Evolutionary conservation across 768 basidiomycete genomes (phyloP), one percentile per base, ranked within the genome.

Genomic region (Solioccasus polychromus): DNA sequence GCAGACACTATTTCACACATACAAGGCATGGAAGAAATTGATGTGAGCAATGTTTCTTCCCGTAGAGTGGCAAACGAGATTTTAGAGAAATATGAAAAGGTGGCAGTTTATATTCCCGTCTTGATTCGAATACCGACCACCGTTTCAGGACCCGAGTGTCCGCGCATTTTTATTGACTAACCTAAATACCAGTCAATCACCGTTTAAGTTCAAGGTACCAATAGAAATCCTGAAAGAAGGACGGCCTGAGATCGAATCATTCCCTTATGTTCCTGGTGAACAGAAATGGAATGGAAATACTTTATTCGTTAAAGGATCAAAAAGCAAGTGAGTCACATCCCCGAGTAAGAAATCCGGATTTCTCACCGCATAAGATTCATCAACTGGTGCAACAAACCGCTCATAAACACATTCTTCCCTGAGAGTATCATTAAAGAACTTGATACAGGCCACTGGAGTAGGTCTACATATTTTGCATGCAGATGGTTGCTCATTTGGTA

Each of bases 161-260:
- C 82, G 89, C 22, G 83, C 89, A 39, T 96, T 93, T 69, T 73
- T 96, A 18, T 70, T 95, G 26, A 94, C 93, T 11, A 96, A 96
- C 66, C 71, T 92, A 18, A 61, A 77, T 17, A 58, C 46, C 25
- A 52, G 67, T 35, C 48, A 58, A 44, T 63, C 69, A 6, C 53
- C 60, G 3, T 66, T 83, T n/a, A 74, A 72, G 44, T 94, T 94
- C 64, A 78, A 80, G 11, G 71, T 95, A 24, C 91, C 93, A 0
- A 63, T 94, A 10, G 70, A 78, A 11, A 79, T 85, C 40, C 68
- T 95, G 18, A 70, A 71, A 3, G 68, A 74, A 6, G 72, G 80
- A 0, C 76, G 93, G n/a, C 59, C 69, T 0, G 73, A 78, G n/a
- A 71, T 94, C 3, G 92, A 88, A 8, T 74, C 75, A 6, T 95